Evolutionary conservation across 192 early-diverging fungal genomes (phyloP), one percentile per base, ranked within the genome.

Genomic region (Linnemannia elongata): DNA sequence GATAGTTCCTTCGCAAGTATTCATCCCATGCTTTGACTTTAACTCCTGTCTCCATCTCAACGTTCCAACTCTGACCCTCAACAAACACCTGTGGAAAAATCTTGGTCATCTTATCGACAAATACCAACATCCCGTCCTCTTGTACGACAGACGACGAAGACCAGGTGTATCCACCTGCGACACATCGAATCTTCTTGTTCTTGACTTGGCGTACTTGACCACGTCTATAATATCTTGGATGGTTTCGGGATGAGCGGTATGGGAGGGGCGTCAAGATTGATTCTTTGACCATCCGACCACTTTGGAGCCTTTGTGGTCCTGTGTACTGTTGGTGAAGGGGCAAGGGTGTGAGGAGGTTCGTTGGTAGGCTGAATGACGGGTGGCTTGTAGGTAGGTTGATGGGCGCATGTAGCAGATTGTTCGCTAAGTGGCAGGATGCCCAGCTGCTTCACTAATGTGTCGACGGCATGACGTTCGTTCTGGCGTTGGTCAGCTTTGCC

Each of bases 1-100:
- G 87, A 41, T 88, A 39, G 66, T 76, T 45, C 2, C 15, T 22
- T 69, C 55, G 6, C 47, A 88, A 76, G 12, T 39, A 44, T n/a
- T 71, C 63, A 42, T 88, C 87, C 20, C 82, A 27, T 0, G 45
- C 39, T n/a, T 69, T 76, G 17, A 83, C 55, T 2, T 45, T 20
- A 6, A 77, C 81, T 24, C 87, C 87, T 24, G 71, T 72, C 55
- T 82, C 86, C 27, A 81, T 49, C 44, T 78, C 80, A 2, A 81
- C 86, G 36, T 71, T 78, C 69, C 76, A 63, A 6, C 42, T 54
- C 38, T 72, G 72, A 10, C 68, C 81, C 35, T 75, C 71, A 0
- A 54, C 77, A 22, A 71, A 30, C 8, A 79, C 66, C 1, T 27
- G 66, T 18, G 27, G 1, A 70, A 49, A 52, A 22, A 75, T 66